Percentiles rank a stretch among this genome's conserved stretches.
These are phyloP conservation scores for Apiotrichum montevideense DNA, from an alignment of 1,284 basidiomycete genomes.

Conservation along the genomic window DNA sequence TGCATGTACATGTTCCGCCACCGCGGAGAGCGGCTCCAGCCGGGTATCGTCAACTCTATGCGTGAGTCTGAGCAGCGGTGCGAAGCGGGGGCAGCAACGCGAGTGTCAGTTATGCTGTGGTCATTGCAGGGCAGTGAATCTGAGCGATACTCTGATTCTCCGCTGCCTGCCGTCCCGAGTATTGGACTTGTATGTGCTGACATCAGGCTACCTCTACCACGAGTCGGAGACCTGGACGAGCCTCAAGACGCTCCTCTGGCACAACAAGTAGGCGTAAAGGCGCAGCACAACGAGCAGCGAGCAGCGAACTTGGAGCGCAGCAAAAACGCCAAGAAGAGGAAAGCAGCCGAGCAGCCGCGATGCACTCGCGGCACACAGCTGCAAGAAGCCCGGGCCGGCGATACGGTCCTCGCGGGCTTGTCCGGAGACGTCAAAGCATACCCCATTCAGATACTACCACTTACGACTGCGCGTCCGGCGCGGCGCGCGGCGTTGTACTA, in stretches of 20 bases:
- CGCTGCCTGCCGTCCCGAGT: no score
- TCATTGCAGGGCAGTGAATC: no score
- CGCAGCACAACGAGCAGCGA: no score
- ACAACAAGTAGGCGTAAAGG: conserved; percentile 56
- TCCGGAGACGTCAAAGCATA: no score
- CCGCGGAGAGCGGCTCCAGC: conserved; percentile 78
- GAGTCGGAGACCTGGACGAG: conserved; percentile 70
- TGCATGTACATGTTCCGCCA: conserved; percentile 96
- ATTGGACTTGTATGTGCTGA: not conserved
- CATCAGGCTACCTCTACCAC: conserved; percentile 60
- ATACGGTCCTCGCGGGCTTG: no score
- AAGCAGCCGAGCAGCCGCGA: no score
- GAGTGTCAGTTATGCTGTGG: no score
- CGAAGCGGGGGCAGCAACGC: no score
- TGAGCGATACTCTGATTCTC: no score
- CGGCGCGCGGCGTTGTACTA: conserved; percentile 1
- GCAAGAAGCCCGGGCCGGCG: no score
- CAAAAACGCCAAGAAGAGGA: not conserved
- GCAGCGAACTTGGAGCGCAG: not conserved
- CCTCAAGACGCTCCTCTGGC: conserved; percentile 67
- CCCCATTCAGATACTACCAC: no score
- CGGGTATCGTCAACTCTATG: conserved; percentile 67
- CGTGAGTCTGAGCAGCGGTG: conserved; percentile 27
- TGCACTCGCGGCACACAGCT: no score
- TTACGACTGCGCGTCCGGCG: not conserved